Conservation (phyloP, 164 flowering plant species). For the Aristolochia californica region DNA sequence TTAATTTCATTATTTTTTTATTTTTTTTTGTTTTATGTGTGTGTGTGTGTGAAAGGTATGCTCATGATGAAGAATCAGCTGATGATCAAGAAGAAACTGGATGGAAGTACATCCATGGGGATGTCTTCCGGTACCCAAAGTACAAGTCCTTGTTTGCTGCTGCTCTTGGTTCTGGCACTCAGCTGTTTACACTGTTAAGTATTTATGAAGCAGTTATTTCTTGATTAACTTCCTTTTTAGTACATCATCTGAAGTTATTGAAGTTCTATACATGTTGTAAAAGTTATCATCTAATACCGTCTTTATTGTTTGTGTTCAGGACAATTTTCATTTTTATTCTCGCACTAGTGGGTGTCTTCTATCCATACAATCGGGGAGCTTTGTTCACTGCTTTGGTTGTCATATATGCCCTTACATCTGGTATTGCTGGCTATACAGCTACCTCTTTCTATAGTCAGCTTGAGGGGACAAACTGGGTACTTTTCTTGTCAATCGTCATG, state of each 20-base stretch:
- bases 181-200: conserved; percentile 30
- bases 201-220: too few species aligned
- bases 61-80: conserved; percentile 31
- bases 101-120: conserved; percentile 37
- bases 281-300: neutral
- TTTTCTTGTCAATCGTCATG: neutral
- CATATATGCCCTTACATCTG: conserved; percentile 33
- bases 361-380: conserved; percentile 38
- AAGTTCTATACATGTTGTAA: neutral
- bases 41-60: conserved; percentile 19
- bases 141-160: conserved; percentile 30
- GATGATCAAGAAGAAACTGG: conserved; percentile 37
- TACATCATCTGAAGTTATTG: neutral
- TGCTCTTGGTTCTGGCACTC: conserved; percentile 35
- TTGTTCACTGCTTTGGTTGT: conserved; percentile 33
- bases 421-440: conserved; percentile 32
- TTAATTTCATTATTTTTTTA: neutral
- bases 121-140: conserved; percentile 34
- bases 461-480: conserved; percentile 37
- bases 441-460: conserved; percentile 34
- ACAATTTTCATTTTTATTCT: conserved; percentile 30
- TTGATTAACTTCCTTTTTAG: neutral
- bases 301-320: conserved; percentile 10
- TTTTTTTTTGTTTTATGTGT: too few species aligned
- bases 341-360: conserved; percentile 32